Percentiles rank a stretch among this genome's conserved stretches.
phyloP scores from a whole-genome alignment of 2,329 filamentous ascomycete species.

The Tolypocladium capitatum region DNA sequence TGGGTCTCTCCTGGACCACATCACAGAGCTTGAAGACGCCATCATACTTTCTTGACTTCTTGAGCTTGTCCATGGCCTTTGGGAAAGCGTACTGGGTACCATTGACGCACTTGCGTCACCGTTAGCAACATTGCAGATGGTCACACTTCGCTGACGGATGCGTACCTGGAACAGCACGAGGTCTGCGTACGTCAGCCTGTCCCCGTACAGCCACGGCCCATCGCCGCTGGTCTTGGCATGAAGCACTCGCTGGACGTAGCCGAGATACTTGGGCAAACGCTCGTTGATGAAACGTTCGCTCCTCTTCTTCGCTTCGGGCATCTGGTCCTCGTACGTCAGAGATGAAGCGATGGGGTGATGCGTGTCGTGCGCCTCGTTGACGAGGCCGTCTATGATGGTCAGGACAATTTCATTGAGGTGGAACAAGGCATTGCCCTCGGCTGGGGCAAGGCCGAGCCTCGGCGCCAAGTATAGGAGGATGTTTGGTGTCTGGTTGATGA shows the following conservation, averaged over 20 bases:
- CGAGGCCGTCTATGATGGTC: conserved; percentile 58
- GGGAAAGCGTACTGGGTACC: conserved; percentile 56
- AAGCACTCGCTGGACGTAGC: conserved; percentile 56
- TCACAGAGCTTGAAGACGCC: conserved; percentile 52
- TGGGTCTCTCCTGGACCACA: conserved; percentile 47
- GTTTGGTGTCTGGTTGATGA: conserved; percentile 57
- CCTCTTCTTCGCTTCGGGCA: conserved; percentile 46
- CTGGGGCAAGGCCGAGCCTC: conserved; percentile 40
- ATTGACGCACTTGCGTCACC: conserved; percentile 30
- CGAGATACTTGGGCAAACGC: conserved; percentile 59
- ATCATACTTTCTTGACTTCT: conserved; percentile 41
- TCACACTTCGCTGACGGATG: background rate
- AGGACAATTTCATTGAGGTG: conserved; percentile 50
- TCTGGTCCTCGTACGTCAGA: conserved; percentile 65
- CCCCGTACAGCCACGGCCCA: conserved; percentile 53
- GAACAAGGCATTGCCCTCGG: conserved; percentile 30
- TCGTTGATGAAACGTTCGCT: conserved; percentile 43
- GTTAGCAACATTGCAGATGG: background rate
- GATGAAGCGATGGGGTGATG: conserved; percentile 55
- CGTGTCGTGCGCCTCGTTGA: conserved; percentile 60
- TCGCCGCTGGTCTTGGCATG: conserved; percentile 39
- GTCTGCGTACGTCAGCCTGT: conserved; percentile 56
- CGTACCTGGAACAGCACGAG: conserved; percentile 58
- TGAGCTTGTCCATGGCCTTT: conserved; percentile 44
- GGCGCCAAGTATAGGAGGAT: conserved; percentile 60